Evolutionary conservation across 129 eudicot species (phyloP).

Genomic region (Kitagawia praeruptora): DNA sequence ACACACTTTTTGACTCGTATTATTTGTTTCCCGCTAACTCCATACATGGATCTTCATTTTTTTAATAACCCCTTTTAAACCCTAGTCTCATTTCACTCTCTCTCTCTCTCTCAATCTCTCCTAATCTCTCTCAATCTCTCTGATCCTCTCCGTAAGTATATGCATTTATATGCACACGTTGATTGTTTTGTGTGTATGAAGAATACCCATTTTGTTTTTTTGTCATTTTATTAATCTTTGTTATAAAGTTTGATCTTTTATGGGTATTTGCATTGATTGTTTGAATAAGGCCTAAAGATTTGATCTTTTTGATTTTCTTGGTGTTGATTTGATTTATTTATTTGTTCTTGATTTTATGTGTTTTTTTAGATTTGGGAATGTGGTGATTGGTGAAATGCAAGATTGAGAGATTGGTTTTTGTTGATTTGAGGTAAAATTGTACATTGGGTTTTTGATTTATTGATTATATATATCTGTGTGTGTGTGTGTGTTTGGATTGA

Average conservation of each 20-base stretch:
- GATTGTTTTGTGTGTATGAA: neutral
- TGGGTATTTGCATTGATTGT: neutral
- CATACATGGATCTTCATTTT: conserved; percentile 11
- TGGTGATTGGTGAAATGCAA: neutral
- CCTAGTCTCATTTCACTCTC: neutral
- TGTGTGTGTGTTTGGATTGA: neutral
- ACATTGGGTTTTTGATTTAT: neutral
- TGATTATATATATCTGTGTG: neutral
- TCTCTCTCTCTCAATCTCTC: neutral
- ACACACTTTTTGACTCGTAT: neutral
- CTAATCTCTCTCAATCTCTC: neutral
- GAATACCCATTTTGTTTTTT: neutral
- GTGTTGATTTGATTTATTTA: neutral
- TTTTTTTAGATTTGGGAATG: neutral
- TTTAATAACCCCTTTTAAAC: conserved; percentile 7
- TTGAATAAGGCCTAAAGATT: neutral
- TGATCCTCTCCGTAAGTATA: neutral
- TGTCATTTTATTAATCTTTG: neutral
- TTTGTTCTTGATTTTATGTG: neutral
- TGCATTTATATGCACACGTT: neutral
- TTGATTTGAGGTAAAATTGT: neutral
- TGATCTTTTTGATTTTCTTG: neutral
- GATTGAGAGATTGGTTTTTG: neutral
- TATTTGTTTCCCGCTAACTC: conserved; percentile 34
- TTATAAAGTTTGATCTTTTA: neutral